Evolutionary conservation across 2,329 filamentous ascomycete genomes (phyloP), one percentile per base, ranked within the genome.

Genomic region (Trichoderma pleuroti): DNA sequence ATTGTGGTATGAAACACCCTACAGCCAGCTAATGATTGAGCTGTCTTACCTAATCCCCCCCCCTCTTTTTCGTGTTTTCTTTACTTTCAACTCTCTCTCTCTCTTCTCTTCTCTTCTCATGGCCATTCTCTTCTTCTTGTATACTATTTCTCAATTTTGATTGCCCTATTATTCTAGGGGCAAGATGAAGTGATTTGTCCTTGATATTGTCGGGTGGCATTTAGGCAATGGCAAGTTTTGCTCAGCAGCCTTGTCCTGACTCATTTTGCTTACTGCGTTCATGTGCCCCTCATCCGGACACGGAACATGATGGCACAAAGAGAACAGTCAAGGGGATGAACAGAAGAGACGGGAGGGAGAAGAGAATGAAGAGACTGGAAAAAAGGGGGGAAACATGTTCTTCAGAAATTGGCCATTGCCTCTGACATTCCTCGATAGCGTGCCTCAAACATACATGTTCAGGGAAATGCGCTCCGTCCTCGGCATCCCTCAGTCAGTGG

Each of bases 401-500:
- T 52, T 14, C 10, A 59, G 2, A 57, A 11, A 36, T 6, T 16
- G 8, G n/a, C 46, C 46, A 28, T 62, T 32, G 16, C 24, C 24
- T 56, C 67, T 70, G 26, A 70, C 32, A 21, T 52, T 3, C 24
- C 18, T 52, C 39, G 32, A 30, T 73, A 97, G 94, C 79, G 84
- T 94, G 71, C 95, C 95, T 0, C 95, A 98, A 81, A 96, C 92
- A 75, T 93, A 97, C 86, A 99, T 98, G 95, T 98, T 98, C 82
- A 80, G 82, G 24, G 87, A 97, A 78, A 98, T 99, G 95, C 91
- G 91, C 74, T 78, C 83, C 16, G 91, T 89, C 9, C 87, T 98
- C 18, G 85, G 84, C 63, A 98, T 98, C 75, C 80, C 88, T 73
- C 91, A 91, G 78, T 81, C 84, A 42, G 84, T 85, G 76, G 96